Evolutionary conservation across 192 early-diverging fungal species (phyloP), one percentile per base, ranked within the genome.

Genomic region (Entomortierella lignicola): DNA sequence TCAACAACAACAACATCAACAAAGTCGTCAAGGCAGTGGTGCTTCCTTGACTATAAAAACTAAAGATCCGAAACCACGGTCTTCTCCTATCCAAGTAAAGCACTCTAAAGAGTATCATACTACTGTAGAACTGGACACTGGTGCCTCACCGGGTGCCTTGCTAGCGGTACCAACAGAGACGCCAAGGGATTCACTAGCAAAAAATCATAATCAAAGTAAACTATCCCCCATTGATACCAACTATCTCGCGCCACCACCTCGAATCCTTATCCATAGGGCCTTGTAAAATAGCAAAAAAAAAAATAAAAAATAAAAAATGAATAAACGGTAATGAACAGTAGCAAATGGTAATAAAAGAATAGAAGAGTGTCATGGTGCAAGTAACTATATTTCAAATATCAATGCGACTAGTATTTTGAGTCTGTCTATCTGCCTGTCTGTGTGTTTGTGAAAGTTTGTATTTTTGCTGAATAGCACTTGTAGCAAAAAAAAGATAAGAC

Each of bases 161-260:
- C 10, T 37, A 10, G 34, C 34, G 10, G 34, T 37, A 10, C 34
- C 34, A 37, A 37, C 34, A 37, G 34, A 37, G 34, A 37, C 34
- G 10, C 10, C 34, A 10, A 10, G 34, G 34, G 34, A 10, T 10
- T 37, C 34, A 37, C 10, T 37, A 10, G 34, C 34, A 4, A 10
- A 7, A 10, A 37, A 37, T 4, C 34, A 15, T 15, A 47, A 12
- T 47, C 44, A 30, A 6, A 60, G 1, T 32, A 53, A 47, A 41
- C 60, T 73, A 73, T 63, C 71, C 63, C 23, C 41, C 34, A 71
- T 63, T 27, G 70, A 72, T 62, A 72, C 70, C 55, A 68, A 77
- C 50, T 77, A 54, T 42, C 37, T 77, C 41, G 72, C 72, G 29
- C 72, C 72, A 1, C 72, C 72, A 43, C 72, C 72, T 12, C 72